Base-by-base conservation (phyloP, 164 flowering plant genomes). In the Aristolochia californica region DNA sequence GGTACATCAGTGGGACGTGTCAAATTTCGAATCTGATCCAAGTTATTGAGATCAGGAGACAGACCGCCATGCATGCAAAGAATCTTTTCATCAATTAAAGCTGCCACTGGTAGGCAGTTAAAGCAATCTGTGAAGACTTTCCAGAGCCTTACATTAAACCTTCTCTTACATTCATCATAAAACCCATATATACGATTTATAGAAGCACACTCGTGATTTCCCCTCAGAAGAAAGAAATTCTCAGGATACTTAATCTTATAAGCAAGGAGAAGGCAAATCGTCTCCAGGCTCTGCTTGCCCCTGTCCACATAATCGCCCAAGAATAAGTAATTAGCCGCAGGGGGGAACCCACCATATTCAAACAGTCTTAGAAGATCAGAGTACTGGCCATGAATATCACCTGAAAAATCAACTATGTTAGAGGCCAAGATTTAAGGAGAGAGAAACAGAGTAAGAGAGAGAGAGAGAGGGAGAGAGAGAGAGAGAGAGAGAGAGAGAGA, bases 201-300 rank as follows among this genome's bases (percentile, higher is more conserved):
- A 21, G 84, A 80, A 22, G 80, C 84, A 65, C 84, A 80, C 58
- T 80, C 84, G 66, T 80, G 84, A 69, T 80, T 80, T 24, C 81
- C 81, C 70, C 84, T 73, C 63, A 80, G 65, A 18, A 80, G 75
- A 58, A 79, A 79, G 61, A 79, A 74, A 66, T 79, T 79, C 18
- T 75, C 77, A 5, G 83, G 83, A 47, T 77, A 79, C 53, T 71
- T 79, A 30, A 79, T 79, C 63, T 79, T 79, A 60, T 66, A 79
- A 43, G 83, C 83, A 65, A 79, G 83, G 55, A 79, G 74, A 59
- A 79, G 83, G 59, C 83, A 79, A 56, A 79, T 76, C 25, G 84
- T 75, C 66, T 80, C 84, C 48, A 80, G 70, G 56, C 84, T 75
- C 64, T 80, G 84, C 70, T 80, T 75, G 53, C 84, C 84, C 21